Evolutionary conservation across 2,329 filamentous ascomycete genomes (phyloP).

Genomic region (Apiospora pterosperma): DNA sequence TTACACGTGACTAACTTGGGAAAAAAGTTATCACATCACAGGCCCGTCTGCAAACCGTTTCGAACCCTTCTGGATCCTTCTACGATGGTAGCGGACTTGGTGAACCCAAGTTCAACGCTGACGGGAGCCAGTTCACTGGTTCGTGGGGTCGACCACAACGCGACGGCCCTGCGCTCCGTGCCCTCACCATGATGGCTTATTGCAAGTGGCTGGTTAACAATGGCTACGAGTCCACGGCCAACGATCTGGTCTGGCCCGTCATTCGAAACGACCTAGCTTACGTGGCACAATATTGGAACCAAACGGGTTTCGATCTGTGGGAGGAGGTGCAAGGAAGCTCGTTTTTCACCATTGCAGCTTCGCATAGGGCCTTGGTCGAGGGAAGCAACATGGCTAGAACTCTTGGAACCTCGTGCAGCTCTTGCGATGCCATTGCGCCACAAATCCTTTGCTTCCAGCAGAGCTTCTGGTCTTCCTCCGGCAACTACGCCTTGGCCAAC

Average conservation of each 20-base stretch:
- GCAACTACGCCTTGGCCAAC: conserved; percentile 65
- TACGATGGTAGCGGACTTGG: conserved; percentile 54
- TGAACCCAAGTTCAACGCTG: conserved; percentile 71
- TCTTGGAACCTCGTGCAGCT: conserved; percentile 57
- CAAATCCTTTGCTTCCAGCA: conserved; percentile 72
- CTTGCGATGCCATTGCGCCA: conserved; percentile 63
- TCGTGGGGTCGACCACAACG: conserved; percentile 76
- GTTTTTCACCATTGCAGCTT: conserved; percentile 72
- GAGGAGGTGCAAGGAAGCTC: conserved; percentile 75
- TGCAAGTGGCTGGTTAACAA: conserved; percentile 68
- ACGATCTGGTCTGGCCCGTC: conserved; percentile 65
- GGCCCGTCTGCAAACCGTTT: conserved; percentile 61
- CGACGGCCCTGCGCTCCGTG: conserved; percentile 75
- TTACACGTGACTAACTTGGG: not conserved
- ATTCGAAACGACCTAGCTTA: conserved; percentile 75
- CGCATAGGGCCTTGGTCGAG: conserved; percentile 67
- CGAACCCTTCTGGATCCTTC: conserved; percentile 64
- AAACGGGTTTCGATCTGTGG: conserved; percentile 73
- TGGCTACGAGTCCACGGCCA: conserved; percentile 56
- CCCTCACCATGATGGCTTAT: conserved; percentile 70
- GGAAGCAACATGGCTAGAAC: conserved; percentile 63
- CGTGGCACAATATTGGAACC: conserved; percentile 68
- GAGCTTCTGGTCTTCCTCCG: conserved; percentile 63
- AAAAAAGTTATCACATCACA: conserved; percentile 55
- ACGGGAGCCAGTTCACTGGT: conserved; percentile 61